These are phyloP conservation scores for Pelargonium cotyledonis DNA, from an alignment of 441 rosid genomes.

Conservation along the genomic window DNA sequence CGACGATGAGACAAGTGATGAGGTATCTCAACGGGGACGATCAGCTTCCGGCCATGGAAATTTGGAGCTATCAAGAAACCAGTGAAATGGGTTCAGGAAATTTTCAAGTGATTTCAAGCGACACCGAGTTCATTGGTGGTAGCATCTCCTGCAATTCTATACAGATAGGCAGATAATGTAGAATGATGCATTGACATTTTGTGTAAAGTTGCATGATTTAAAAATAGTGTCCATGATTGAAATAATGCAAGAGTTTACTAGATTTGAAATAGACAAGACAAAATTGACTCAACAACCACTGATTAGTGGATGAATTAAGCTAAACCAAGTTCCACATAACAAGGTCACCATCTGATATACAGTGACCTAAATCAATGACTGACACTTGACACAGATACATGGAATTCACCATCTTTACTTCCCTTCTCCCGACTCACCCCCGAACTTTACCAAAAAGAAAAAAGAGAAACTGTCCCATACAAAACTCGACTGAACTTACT, in stretches of 20 bases:
- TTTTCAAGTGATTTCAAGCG: constrained; percentile 18
- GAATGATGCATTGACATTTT: too few relatives aligned
- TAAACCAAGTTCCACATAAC: background rate
- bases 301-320: background rate
- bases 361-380: too few relatives aligned
- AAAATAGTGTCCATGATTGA: too few relatives aligned
- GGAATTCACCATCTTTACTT: background rate
- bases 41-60: constrained; percentile 17
- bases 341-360: background rate
- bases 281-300: background rate
- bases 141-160: constrained; percentile 14
- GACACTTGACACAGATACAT: background rate
- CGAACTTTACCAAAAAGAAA: too few relatives aligned
- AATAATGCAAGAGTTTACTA: too few relatives aligned
- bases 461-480: too few relatives aligned
- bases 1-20: constrained; percentile 39
- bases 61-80: constrained; percentile 12
- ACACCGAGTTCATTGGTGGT: constrained; percentile 1
- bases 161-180: too few relatives aligned
- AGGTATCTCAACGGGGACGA: constrained; percentile 43
- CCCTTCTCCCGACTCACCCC: too few relatives aligned
- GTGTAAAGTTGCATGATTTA: too few relatives aligned
- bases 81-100: constrained; percentile 1
- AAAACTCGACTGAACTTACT: background rate
- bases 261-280: background rate